phyloP scores from a whole-genome alignment of 2,329 filamentous ascomycete species.

The Phialocephala sp. region DNA sequence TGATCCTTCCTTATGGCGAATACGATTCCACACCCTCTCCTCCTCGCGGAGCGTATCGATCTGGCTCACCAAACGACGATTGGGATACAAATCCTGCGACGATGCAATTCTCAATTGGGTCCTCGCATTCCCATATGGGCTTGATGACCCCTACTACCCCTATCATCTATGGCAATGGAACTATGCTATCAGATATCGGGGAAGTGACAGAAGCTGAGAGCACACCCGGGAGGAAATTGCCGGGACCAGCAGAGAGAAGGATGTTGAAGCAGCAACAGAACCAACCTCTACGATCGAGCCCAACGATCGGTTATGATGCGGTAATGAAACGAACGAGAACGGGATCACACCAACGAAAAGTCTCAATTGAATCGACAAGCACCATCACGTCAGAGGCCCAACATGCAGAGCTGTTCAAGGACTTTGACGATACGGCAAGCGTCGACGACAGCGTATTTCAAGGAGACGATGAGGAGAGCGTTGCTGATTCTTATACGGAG shows the following conservation, averaged over 20 bases:
- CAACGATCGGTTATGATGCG: slow-evolving; percentile 51
- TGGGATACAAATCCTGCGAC: slow-evolving; percentile 38
- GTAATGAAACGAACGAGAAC: slow-evolving; percentile 53
- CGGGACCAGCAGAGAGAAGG: slow-evolving; percentile 40
- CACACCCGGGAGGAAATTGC: slow-evolving; percentile 50
- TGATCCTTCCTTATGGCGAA: slow-evolving; percentile 84
- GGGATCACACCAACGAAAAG: slow-evolving; percentile 55
- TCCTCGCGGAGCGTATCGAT: slow-evolving; percentile 39
- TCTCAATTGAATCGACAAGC: slow-evolving; percentile 65
- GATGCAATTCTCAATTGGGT: slow-evolving; percentile 42
- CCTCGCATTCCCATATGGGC: slow-evolving; percentile 51
- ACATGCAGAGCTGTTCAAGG: slow-evolving; percentile 56
- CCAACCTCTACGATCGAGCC: slow-evolving; percentile 49
- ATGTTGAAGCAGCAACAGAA: slow-evolving; percentile 35
- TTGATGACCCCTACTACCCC: slow-evolving; percentile 61
- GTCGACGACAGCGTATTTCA: slow-evolving; percentile 68
- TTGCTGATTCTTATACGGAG: slow-evolving; percentile 49
- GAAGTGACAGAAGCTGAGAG: slow-evolving; percentile 60
- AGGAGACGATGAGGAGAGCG: slow-evolving; percentile 70
- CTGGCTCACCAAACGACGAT: slow-evolving; percentile 48
- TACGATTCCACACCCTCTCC: slow-evolving; percentile 59
- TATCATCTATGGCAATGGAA: slow-evolving; percentile 72
- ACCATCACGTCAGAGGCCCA: slow-evolving; percentile 60
- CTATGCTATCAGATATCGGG: slow-evolving; percentile 71
- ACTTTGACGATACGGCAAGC: slow-evolving; percentile 67